Evolutionary conservation across 1,284 basidiomycete genomes (phyloP).

Genomic region (Austroboletus niveus): DNA sequence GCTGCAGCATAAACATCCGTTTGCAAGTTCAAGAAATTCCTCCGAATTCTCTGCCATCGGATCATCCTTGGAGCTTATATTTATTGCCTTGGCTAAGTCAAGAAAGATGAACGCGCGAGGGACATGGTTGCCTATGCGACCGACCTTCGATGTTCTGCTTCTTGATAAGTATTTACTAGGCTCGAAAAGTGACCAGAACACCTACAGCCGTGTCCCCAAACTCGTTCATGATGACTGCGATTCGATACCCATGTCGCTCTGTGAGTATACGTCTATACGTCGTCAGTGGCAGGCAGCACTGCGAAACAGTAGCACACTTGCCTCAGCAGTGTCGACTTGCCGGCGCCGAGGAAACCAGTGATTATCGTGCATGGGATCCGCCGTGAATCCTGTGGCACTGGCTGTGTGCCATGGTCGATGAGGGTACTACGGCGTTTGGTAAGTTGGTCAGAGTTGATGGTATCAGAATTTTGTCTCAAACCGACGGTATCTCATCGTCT

Average conservation of each 20-base stretch:
- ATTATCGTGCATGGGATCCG: conserved; percentile 86
- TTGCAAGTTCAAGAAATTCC: conserved; percentile 85
- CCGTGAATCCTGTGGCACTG: conserved; percentile 5
- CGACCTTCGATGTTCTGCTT: conserved; percentile 67
- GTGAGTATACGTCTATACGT: conserved; percentile 78
- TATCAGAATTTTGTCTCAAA: conserved; percentile 9
- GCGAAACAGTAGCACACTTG: conserved; percentile 29
- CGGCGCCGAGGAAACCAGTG: conserved; percentile 88
- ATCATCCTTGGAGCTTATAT: conserved; percentile 67
- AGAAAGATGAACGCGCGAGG: conserved; percentile 19
- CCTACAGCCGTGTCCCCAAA: conserved; percentile 81
- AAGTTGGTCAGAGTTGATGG: conserved; percentile 1
- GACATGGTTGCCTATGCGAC: conserved; percentile 26
- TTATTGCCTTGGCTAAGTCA: conserved; percentile 66
- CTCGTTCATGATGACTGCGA: conserved; percentile 97
- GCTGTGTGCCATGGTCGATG: conserved; percentile 38
- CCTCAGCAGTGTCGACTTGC: conserved; percentile 87
- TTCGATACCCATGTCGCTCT: conserved; percentile 88
- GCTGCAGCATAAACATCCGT: conserved; percentile 93
- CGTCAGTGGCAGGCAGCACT: background rate
- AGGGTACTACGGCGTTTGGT: conserved; percentile 33
- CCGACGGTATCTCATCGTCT: conserved; percentile 52
- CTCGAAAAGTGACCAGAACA: conserved; percentile 13
- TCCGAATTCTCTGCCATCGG: conserved; percentile 64
- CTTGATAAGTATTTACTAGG: conserved; percentile 8